These are phyloP conservation scores for Moricandia arvensis DNA, from an alignment of 345 rosid genomes.

Conservation along the genomic window DNA sequence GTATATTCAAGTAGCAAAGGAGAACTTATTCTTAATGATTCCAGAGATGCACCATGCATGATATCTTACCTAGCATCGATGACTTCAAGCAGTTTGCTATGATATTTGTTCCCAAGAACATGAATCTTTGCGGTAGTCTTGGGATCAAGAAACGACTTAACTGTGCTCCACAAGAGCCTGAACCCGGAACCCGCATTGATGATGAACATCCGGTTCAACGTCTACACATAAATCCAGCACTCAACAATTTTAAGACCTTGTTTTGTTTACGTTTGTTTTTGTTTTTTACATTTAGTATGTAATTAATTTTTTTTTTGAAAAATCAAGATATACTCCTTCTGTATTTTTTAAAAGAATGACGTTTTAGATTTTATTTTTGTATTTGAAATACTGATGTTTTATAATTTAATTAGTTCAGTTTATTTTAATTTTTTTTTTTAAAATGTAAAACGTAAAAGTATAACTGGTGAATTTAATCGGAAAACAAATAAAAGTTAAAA, in stretches of 20 bases:
- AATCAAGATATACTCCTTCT: too few relatives aligned
- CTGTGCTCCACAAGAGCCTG: constrained; percentile 90
- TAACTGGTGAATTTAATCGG: too few relatives aligned
- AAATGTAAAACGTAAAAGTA: too few relatives aligned
- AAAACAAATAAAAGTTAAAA: too few relatives aligned
- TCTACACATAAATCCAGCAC: constrained; percentile 42
- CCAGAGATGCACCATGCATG: neutral
- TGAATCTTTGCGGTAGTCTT: constrained; percentile 87
- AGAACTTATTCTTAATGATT: neutral
- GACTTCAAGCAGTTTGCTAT: constrained; percentile 90
- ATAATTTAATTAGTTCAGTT: too few relatives aligned
- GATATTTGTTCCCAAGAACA: constrained; percentile 97
- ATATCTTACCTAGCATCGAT: constrained; percentile 71
- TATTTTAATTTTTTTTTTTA: too few relatives aligned
- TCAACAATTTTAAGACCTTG: constrained; percentile 6
- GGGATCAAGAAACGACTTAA: constrained; percentile 87
- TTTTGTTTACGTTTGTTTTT: neutral
- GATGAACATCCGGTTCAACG: constrained; percentile 92
- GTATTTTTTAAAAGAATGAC: too few relatives aligned
- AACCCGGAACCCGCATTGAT: constrained; percentile 96
- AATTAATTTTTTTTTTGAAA: too few relatives aligned
- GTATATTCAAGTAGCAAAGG: neutral
- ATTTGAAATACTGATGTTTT: too few relatives aligned
- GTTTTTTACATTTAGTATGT: neutral
- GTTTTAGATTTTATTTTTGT: too few relatives aligned